Conservation (phyloP, 208 protist species). For the Trypanosoma grayi region DNA sequence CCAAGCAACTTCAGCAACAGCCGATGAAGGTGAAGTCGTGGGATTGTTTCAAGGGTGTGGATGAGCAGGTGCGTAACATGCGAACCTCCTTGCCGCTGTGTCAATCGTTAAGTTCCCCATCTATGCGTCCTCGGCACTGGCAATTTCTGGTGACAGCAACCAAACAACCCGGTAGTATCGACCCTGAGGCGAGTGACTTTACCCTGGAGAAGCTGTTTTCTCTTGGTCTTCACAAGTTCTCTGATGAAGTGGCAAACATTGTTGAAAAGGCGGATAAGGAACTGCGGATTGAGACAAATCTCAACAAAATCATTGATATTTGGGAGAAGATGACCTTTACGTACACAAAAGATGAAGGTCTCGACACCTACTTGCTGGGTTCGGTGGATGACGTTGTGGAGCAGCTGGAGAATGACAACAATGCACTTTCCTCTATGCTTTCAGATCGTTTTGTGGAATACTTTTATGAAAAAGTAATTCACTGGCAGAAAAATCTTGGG, state of each 20-base stretch:
- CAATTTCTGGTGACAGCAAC: slow-evolving; percentile 93
- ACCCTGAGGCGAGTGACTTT: slow-evolving; percentile 90
- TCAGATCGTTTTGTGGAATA: slow-evolving; percentile 95
- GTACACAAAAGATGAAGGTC: slow-evolving; percentile 84
- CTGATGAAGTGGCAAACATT: slow-evolving; percentile 96
- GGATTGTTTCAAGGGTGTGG: slow-evolving; percentile 92
- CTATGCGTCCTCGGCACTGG: slow-evolving; percentile 97
- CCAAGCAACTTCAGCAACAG: slow-evolving; percentile 91
- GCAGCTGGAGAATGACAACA: slow-evolving; percentile 94
- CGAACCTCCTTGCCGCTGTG: slow-evolving; percentile 91
- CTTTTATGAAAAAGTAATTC: slow-evolving; percentile 94
- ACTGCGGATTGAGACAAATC: slow-evolving; percentile 95
- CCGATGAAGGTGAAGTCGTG: slow-evolving; percentile 94
- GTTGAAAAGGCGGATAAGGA: slow-evolving; percentile 97
- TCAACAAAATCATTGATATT: slow-evolving; percentile 94
- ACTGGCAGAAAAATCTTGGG: slow-evolving; percentile 96
- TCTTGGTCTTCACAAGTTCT: slow-evolving; percentile 96
- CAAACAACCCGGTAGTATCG: slow-evolving; percentile 84
- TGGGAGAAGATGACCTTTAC: slow-evolving; percentile 94
- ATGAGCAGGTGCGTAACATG: slow-evolving; percentile 95
- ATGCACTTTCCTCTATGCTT: slow-evolving; percentile 96
- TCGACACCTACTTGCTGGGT: slow-evolving; percentile 90
- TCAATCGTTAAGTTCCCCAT: slow-evolving; percentile 90
- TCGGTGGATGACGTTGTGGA: slow-evolving; percentile 95
- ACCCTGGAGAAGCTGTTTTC: slow-evolving; percentile 95